Evolutionary conservation across 2,329 filamentous ascomycete genomes (phyloP).

Genomic region (Alternaria postmessia): DNA sequence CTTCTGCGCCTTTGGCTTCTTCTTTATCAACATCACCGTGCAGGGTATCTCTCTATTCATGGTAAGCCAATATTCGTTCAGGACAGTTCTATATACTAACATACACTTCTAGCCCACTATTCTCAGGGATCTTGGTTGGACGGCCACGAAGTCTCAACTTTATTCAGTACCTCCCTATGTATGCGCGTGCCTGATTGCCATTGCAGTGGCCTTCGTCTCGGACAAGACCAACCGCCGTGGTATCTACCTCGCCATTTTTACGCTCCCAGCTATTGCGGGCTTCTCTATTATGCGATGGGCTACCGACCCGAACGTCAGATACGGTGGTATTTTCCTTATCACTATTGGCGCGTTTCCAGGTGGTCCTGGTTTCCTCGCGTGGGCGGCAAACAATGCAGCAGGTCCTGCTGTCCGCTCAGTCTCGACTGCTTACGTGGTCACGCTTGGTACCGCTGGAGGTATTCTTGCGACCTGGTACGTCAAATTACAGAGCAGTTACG

Average conservation of each 20-base stretch:
- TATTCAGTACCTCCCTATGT: constrained; percentile 52
- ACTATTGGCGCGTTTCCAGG: constrained; percentile 66
- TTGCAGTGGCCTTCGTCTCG: constrained; percentile 46
- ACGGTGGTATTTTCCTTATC: constrained; percentile 64
- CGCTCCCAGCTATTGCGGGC: constrained; percentile 57
- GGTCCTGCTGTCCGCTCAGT: constrained; percentile 66
- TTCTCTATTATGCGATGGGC: constrained; percentile 65
- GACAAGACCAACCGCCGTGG: constrained; percentile 51
- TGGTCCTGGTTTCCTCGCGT: constrained; percentile 65
- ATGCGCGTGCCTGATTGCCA: constrained; percentile 47
- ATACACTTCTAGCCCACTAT: constrained; percentile 45
- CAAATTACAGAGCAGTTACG: no score
- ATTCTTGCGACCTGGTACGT: constrained; percentile 62
- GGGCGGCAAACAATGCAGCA: constrained; percentile 67
- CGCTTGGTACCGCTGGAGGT: constrained; percentile 69
- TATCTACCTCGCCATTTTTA: constrained; percentile 48
- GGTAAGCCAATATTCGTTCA: constrained; percentile 29
- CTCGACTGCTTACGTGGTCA: constrained; percentile 67
- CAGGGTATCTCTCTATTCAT: constrained; percentile 56
- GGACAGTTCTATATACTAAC: background rate
- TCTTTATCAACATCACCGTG: constrained; percentile 68
- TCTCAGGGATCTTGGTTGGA: constrained; percentile 50
- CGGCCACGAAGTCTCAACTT: constrained; percentile 48
- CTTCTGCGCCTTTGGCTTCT: constrained; percentile 66
- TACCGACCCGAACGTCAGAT: constrained; percentile 63